These are phyloP conservation scores for Aegilops umbellulata DNA, from an alignment of 176 grass and related monocot species.

Conservation along the genomic window DNA sequence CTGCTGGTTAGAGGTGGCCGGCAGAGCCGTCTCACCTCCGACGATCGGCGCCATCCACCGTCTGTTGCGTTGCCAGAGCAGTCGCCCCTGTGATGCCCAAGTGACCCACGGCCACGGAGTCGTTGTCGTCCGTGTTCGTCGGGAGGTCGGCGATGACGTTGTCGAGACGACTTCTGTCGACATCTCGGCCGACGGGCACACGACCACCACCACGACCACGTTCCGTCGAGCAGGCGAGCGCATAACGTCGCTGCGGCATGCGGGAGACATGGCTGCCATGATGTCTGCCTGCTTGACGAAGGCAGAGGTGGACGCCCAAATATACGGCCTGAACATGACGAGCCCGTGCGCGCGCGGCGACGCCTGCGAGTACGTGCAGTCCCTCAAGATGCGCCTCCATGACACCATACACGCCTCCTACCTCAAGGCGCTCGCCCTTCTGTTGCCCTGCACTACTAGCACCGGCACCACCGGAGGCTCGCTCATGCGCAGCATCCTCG, in stretches of 20 bases:
- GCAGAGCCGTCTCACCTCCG: background rate
- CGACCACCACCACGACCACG: background rate
- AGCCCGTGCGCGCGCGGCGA: background rate
- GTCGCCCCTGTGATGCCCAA: background rate
- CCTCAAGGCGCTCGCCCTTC: background rate
- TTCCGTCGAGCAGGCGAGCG: background rate
- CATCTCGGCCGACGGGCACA: background rate
- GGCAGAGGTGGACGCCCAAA: too few species aligned
- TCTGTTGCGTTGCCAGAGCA: too few species aligned
- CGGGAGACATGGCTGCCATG: background rate
- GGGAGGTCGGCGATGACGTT: too few species aligned
- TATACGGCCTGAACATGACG: too few species aligned
- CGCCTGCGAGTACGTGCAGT: background rate
- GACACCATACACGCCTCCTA: background rate
- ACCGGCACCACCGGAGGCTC: too few species aligned
- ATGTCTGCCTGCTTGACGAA: fast-evolving
- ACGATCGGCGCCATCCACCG: background rate
- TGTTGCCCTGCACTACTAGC: background rate
- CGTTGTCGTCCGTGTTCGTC: too few species aligned
- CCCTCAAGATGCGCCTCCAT: background rate
- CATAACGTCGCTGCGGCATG: background rate
- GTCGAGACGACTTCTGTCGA: too few species aligned
- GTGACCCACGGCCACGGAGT: background rate
- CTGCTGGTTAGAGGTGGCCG: too few species aligned
- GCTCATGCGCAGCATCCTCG: too few species aligned